A percentile compares a stretch with the other conserved stretches of the same genome.
Evolutionary conservation across 495 filamentous ascomycete genomes (phyloP).

Genomic region (Penicillium waksmanii): DNA sequence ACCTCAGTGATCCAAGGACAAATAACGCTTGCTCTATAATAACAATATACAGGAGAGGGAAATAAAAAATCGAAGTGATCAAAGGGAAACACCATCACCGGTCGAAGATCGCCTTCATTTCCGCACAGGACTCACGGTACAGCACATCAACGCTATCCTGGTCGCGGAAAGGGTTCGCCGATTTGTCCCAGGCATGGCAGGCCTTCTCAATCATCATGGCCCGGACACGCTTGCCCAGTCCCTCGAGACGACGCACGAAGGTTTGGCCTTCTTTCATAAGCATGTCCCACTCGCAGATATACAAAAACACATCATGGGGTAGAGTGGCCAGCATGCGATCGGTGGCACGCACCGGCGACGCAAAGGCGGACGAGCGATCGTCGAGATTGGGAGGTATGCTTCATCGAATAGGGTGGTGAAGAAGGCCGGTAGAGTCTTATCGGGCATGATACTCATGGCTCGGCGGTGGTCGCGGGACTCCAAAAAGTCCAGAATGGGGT

Average conservation of each 20-base stretch:
- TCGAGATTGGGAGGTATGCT: slow-evolving; percentile 67
- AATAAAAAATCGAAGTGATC: background rate
- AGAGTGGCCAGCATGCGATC: slow-evolving; percentile 52
- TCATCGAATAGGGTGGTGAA: slow-evolving; percentile 88
- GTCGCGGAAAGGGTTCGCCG: slow-evolving; percentile 73
- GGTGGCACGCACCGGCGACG: slow-evolving; percentile 64
- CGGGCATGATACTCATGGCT: slow-evolving; percentile 62
- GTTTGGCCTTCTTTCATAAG: slow-evolving; percentile 74
- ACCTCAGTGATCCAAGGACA: background rate
- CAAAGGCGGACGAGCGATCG: slow-evolving; percentile 59
- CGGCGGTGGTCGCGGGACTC: slow-evolving; percentile 74
- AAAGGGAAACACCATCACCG: slow-evolving; percentile 20
- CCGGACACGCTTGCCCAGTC: slow-evolving; percentile 66
- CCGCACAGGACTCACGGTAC: slow-evolving; percentile 49
- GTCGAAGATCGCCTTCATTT: slow-evolving; percentile 49
- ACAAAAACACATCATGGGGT: slow-evolving; percentile 69
- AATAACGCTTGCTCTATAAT: slow-evolving; percentile 8
- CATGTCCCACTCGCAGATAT: slow-evolving; percentile 92
- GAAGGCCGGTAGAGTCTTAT: slow-evolving; percentile 71
- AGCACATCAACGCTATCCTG: slow-evolving; percentile 43
- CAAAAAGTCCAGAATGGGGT: slow-evolving; percentile 84
- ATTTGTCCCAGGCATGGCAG: slow-evolving; percentile 86
- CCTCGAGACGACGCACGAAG: slow-evolving; percentile 66
- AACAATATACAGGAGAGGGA: background rate
- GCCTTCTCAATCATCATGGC: slow-evolving; percentile 74